These are phyloP conservation scores for Aspergillus brasiliensis DNA, from an alignment of 2,329 filamentous ascomycete genomes.

Conservation along the genomic window DNA sequence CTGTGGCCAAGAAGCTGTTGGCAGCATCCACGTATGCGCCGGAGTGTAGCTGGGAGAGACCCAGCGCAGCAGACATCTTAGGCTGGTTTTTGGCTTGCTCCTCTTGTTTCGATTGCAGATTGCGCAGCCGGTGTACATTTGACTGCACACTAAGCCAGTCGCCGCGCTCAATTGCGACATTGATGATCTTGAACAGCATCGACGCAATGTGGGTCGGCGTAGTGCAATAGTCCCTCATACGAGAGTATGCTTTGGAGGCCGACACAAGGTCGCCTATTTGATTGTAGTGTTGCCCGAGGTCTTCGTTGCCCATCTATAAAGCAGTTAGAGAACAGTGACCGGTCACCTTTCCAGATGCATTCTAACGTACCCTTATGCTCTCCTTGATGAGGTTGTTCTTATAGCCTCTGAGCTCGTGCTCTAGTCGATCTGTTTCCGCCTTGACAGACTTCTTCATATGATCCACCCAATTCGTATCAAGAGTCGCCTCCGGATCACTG, in stretches of 20 bases:
- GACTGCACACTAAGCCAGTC: constrained; percentile 73
- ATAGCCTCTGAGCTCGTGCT: constrained; percentile 84
- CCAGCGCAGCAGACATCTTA: constrained; percentile 67
- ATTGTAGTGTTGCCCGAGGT: constrained; percentile 82
- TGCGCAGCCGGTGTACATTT: constrained; percentile 60
- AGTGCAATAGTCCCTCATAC: constrained; percentile 89
- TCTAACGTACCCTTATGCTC: constrained; percentile 74
- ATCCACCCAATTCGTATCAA: constrained; percentile 76
- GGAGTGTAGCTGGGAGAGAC: constrained; percentile 61
- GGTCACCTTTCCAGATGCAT: not conserved
- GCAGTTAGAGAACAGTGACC: constrained; percentile 3
- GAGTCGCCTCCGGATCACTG: constrained; percentile 65
- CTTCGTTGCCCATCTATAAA: constrained; percentile 85
- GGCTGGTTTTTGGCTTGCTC: constrained; percentile 59
- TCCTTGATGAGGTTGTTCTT: constrained; percentile 98
- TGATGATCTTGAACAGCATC: constrained; percentile 76
- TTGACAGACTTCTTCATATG: constrained; percentile 67
- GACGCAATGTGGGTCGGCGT: constrained; percentile 81
- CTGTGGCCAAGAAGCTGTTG: constrained; percentile 66
- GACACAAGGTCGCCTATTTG: constrained; percentile 71
- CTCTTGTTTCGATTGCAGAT: constrained; percentile 57
- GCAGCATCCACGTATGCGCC: constrained; percentile 69
- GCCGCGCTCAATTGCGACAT: constrained; percentile 71
- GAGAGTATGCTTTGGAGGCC: constrained; percentile 75
- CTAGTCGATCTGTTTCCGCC: constrained; percentile 72